Conservation (phyloP, 164 flowering plant species). For the Chimonanthus praecox region DNA sequence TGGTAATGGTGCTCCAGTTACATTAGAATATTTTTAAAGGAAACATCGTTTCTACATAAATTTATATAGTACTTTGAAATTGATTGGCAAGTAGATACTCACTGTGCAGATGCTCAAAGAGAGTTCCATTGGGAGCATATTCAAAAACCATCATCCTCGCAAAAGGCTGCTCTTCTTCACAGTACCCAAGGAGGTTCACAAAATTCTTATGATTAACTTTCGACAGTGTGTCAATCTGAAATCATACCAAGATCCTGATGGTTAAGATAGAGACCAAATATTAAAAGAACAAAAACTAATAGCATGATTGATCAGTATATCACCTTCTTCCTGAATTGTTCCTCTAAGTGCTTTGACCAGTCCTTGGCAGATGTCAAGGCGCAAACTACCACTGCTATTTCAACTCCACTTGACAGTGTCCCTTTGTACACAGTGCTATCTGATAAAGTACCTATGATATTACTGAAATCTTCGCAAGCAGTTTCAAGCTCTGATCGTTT, state of each 20-base stretch:
- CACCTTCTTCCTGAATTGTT: slow-evolving; percentile 65
- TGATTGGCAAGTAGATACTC: slow-evolving; percentile 20
- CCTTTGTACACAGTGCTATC: slow-evolving; percentile 69
- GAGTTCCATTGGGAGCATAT: slow-evolving; percentile 80
- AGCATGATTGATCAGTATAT: background rate
- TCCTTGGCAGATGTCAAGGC: slow-evolving; percentile 33
- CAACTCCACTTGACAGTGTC: slow-evolving; percentile 81
- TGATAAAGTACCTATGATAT: slow-evolving; percentile 53
- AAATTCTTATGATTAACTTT: slow-evolving; percentile 72
- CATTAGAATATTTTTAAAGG: too few relatives aligned
- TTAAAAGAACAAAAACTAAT: too few relatives aligned
- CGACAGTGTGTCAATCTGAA: slow-evolving; percentile 57
- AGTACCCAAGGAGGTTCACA: slow-evolving; percentile 63
- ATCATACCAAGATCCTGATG: slow-evolving; percentile 6
- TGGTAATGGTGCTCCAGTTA: too few relatives aligned
- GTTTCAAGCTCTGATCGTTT: slow-evolving; percentile 62
- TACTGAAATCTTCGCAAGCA: slow-evolving; percentile 91
- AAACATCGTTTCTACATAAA: background rate
- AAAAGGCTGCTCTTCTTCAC: slow-evolving; percentile 63
- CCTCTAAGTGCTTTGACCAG: slow-evolving; percentile 55
- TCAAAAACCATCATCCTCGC: slow-evolving; percentile 81
- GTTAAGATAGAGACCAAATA: background rate
- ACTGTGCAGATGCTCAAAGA: slow-evolving; percentile 79
- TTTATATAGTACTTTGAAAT: too few relatives aligned
- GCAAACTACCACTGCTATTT: slow-evolving; percentile 60